Percentiles rank a stretch among this genome's conserved stretches.
Evolutionary conservation across 441 rosid species (phyloP).

Genomic region (Macaranga tanarius): DNA sequence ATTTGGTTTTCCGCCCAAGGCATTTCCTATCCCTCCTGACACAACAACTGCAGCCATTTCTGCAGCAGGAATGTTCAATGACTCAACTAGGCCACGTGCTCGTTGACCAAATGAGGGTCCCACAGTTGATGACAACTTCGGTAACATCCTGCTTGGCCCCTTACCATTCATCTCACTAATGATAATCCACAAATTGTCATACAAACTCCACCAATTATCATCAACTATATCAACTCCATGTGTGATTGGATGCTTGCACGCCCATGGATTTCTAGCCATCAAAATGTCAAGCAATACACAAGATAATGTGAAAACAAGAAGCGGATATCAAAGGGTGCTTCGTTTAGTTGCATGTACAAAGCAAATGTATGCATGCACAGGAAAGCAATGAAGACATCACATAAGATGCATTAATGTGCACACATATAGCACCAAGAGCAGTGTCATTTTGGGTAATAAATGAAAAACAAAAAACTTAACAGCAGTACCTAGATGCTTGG

Average conservation of each 20-base stretch:
- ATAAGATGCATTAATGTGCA: conserved; percentile 14
- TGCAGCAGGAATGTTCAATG: conserved; percentile 97
- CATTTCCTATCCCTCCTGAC: conserved; percentile 96
- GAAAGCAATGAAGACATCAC: conserved; percentile 8
- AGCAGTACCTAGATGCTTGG: conserved; percentile 62
- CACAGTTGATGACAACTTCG: conserved; percentile 52
- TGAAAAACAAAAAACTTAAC: conserved; percentile 22
- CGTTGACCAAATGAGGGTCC: conserved; percentile 96
- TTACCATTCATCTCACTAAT: conserved; percentile 85
- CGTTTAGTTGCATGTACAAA: conserved; percentile 14
- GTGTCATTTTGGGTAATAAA: conserved; percentile 12
- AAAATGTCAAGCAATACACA: conserved; percentile 13
- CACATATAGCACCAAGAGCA: conserved; percentile 3
- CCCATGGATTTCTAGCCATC: conserved; percentile 48
- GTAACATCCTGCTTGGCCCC: conserved; percentile 71
- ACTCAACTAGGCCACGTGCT: conserved; percentile 98
- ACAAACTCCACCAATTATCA: conserved; percentile 88
- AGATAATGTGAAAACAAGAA: conserved; percentile 1
- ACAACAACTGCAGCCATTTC: conserved; percentile 99
- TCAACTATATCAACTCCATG: conserved; percentile 45
- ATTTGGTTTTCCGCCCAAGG: conserved; percentile 79
- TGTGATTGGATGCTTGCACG: conserved; percentile 40
- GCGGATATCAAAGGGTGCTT: conserved; percentile 2
- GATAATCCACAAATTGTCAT: conserved; percentile 88
- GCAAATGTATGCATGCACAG: not conserved